Evolutionary conservation across 1,284 basidiomycete genomes (phyloP).

Genomic region (Malassezia sp.): DNA sequence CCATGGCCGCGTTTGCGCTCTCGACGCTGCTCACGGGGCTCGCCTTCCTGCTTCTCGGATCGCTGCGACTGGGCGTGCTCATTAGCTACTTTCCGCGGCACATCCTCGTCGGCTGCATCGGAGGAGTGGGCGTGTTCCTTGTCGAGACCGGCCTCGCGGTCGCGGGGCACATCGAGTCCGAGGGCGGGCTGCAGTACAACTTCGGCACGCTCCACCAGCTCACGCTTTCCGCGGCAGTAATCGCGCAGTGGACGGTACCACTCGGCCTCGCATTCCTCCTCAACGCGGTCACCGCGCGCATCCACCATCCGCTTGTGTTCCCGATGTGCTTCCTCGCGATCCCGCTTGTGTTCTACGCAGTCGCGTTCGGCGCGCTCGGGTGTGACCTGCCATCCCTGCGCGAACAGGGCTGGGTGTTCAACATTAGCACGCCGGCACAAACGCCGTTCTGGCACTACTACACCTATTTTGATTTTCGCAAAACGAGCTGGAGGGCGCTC

Average conservation of each 20-base stretch:
- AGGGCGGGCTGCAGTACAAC: constrained; percentile 65
- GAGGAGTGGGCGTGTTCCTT: constrained; percentile 86
- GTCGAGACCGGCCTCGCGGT: constrained; percentile 56
- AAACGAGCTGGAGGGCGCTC: constrained; percentile 40
- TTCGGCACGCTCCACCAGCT: constrained; percentile 55
- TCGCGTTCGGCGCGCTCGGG: constrained; percentile 56
- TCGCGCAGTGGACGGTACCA: constrained; percentile 65
- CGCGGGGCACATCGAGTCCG: constrained; percentile 62
- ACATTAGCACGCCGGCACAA: constrained; percentile 52
- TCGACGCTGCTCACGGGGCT: constrained; percentile 77
- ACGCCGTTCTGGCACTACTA: constrained; percentile 45
- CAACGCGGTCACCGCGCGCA: constrained; percentile 67
- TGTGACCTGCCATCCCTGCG: constrained; percentile 59
- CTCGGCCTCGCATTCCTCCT: constrained; percentile 66
- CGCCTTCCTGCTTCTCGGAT: constrained; percentile 51
- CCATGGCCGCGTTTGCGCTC: constrained; percentile 75
- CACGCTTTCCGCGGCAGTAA: constrained; percentile 51
- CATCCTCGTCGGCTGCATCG: constrained; percentile 72
- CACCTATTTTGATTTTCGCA: constrained; percentile 42
- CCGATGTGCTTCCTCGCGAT: constrained; percentile 77
- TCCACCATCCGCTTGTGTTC: constrained; percentile 80
- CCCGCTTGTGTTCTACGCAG: constrained; percentile 69
- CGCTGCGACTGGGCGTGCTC: constrained; percentile 67
- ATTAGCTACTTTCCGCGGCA: constrained; percentile 95
- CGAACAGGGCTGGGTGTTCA: constrained; percentile 73